phyloP scores from a whole-genome alignment of 768 basidiomycete species.

The Kwoniella mangroviensis region DNA sequence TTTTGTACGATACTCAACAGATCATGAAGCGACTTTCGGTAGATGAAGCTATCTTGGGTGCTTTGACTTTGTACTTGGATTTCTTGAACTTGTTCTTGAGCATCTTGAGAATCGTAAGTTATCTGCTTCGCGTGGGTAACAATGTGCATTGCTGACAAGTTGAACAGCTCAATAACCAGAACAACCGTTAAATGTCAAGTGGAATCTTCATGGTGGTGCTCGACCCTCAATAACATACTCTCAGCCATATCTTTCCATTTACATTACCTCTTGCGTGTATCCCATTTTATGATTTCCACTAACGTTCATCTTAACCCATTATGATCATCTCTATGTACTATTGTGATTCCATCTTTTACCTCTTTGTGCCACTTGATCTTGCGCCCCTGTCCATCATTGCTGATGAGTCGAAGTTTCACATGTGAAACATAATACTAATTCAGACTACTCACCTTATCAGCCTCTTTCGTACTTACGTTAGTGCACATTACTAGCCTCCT shows the following conservation, averaged over 20 bases:
- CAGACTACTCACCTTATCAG: constrained; percentile 8
- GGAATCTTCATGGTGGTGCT: not conserved
- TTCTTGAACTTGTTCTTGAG: constrained; percentile 62
- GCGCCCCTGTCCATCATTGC: no score
- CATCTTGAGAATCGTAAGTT: constrained; percentile 56
- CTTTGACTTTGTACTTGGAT: constrained; percentile 94
- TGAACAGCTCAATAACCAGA: constrained; percentile 44
- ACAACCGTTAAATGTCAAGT: constrained; percentile 35
- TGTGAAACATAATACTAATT: constrained; percentile 6
- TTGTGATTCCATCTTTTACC: constrained; percentile 1
- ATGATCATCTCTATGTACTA: constrained; percentile 10
- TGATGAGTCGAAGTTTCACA: not conserved
- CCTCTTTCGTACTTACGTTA: not conserved
- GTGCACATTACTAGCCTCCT: not conserved
- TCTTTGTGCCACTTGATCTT: not conserved
- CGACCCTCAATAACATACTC: not conserved
- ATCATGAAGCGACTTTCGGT: constrained; percentile 88
- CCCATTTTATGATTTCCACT: not conserved
- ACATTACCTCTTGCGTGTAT: not conserved
- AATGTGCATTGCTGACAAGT: not conserved
- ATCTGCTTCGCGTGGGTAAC: not conserved
- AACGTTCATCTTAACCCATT: not conserved
- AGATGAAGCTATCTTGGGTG: constrained; percentile 90
- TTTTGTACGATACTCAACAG: constrained; percentile 69
- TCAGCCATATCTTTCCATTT: not conserved